Evolutionary conservation across 2,329 filamentous ascomycete species (phyloP).

Genomic region (Beauveria sp.): DNA sequence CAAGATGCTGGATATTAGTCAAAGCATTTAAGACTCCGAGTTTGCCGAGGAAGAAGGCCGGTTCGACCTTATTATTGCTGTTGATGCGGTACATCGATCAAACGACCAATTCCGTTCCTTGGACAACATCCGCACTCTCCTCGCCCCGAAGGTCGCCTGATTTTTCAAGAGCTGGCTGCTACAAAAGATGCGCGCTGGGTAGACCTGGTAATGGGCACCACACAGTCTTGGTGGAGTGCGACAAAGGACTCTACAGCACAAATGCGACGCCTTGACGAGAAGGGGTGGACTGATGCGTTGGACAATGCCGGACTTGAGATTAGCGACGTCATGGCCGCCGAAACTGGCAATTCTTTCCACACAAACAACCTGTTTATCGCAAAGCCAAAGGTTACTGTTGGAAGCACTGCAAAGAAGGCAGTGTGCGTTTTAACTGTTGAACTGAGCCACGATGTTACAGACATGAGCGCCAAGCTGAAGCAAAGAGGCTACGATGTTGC

Average conservation of each 20-base stretch:
- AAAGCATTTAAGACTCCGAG: neutral
- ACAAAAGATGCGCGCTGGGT: neutral
- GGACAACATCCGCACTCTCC: neutral
- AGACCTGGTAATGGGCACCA: neutral
- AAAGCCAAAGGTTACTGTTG: neutral
- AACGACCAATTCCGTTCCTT: neutral
- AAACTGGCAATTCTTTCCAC: neutral
- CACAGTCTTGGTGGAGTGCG: neutral
- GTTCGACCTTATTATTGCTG: neutral
- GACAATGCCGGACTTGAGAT: neutral
- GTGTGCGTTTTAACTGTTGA: neutral
- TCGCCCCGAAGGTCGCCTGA: neutral
- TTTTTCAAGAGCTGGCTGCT: neutral
- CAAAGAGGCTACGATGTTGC: neutral
- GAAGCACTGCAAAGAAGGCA: neutral
- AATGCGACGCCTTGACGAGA: neutral
- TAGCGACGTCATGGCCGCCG: neutral
- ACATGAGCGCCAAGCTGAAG: neutral
- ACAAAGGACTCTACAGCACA: neutral
- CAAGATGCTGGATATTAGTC: neutral
- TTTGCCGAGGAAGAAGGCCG: neutral
- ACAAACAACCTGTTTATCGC: neutral
- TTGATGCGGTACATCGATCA: neutral
- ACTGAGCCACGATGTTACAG: neutral
- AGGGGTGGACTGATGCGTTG: neutral